phyloP scores from a whole-genome alignment of 108 stramenopile genomes.

The Pseudonitzschia multistriata region DNA sequence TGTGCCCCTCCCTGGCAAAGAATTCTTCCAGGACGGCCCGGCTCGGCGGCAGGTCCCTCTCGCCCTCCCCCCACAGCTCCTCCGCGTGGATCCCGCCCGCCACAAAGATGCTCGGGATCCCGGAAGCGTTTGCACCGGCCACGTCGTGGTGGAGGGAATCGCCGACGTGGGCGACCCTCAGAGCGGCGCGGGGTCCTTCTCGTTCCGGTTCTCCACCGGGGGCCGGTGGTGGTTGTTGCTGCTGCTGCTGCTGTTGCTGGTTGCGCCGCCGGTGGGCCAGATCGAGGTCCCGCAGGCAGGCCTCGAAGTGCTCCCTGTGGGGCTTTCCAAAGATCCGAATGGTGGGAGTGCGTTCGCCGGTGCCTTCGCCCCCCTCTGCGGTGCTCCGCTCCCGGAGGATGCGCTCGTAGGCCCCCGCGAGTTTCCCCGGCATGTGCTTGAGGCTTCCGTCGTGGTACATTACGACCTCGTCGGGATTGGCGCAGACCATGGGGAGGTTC shows the following conservation, averaged over 20 bases:
- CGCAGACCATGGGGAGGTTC: conserved; percentile 70
- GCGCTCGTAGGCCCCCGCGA: conserved; percentile 57
- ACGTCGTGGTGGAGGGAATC: conserved; percentile 91
- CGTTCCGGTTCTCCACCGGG: neutral
- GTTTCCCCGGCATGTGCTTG: conserved; percentile 75
- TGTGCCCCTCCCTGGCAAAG: conserved; percentile 23
- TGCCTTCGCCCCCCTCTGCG: conserved; percentile 15
- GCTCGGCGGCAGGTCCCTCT: conserved; percentile 12
- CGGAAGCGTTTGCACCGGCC: conserved; percentile 74
- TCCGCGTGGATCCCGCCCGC: conserved; percentile 65
- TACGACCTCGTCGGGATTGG: conserved; percentile 79
- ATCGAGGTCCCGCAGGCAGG: conserved; percentile 37
- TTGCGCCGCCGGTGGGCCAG: conserved; percentile 5
- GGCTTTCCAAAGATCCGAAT: conserved; percentile 74
- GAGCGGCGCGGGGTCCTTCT: conserved; percentile 3
- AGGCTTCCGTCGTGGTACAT: conserved; percentile 44
- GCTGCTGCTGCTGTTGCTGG: neutral
- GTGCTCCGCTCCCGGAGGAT: conserved; percentile 9
- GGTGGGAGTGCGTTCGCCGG: neutral
- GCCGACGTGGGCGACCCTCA: conserved; percentile 69
- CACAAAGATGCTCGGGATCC: conserved; percentile 65
- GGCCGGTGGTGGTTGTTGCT: neutral
- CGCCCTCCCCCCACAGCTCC: conserved; percentile 25
- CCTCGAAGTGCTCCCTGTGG: conserved; percentile 57
- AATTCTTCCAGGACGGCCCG: conserved; percentile 20